phyloP scores from a whole-genome alignment of 192 early-diverging fungal genomes.

The Coemansia sp. region DNA sequence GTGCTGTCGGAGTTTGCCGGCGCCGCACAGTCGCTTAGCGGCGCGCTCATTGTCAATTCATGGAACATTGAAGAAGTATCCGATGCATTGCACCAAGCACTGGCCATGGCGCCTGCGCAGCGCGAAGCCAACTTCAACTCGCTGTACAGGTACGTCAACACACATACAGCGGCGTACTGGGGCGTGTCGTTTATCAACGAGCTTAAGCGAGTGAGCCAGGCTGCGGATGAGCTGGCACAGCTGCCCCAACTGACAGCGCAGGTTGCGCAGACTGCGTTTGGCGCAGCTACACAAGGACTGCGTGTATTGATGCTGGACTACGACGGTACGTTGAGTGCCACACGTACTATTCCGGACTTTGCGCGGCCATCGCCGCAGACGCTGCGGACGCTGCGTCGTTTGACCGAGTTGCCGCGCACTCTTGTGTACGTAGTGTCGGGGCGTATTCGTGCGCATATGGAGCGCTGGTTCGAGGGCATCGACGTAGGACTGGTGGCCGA shows the following conservation, averaged over 20 bases:
- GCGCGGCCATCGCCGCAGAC: constrained; percentile 79
- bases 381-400: constrained; percentile 65
- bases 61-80: constrained; percentile 98
- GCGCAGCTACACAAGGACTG: not conserved
- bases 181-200: constrained; percentile 92
- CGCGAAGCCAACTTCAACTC: constrained; percentile 85
- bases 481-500: constrained; percentile 93
- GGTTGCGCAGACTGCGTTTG: constrained; percentile 1
- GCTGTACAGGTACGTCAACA: constrained; percentile 90
- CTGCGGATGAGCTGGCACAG: constrained; percentile 41
- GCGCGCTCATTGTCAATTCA: constrained; percentile 96
- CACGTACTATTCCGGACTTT: constrained; percentile 89
- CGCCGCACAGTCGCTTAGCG: constrained; percentile 96
- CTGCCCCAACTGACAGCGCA: constrained; percentile 40
- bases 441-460: constrained; percentile 83
- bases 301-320: constrained; percentile 91
- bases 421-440: constrained; percentile 97
- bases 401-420: constrained; percentile 76
- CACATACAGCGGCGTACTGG: constrained; percentile 98
- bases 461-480: constrained; percentile 84
- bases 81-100: constrained; percentile 83
- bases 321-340: constrained; percentile 90
- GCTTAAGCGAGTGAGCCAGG: constrained; percentile 63
- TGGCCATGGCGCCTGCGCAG: constrained; percentile 84
- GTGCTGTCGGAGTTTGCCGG: constrained; percentile 98